These are phyloP conservation scores for Cyberlindnera bimundalis DNA, from an alignment of 805 yeast genomes.

Conservation along the genomic window DNA sequence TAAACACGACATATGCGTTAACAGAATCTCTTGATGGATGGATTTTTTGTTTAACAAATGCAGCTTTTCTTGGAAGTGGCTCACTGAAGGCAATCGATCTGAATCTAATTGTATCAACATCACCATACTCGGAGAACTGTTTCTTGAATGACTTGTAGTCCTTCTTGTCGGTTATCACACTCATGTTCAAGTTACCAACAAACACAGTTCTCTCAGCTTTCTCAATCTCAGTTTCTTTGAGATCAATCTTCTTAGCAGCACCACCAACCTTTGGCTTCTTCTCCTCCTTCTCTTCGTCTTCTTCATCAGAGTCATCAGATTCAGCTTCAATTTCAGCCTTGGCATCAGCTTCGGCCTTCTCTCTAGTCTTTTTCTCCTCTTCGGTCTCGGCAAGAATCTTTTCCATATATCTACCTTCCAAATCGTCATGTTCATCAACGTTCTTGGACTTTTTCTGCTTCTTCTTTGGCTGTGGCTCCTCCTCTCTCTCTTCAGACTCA, in stretches of 20 bases:
- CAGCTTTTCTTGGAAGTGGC: conserved; percentile 86
- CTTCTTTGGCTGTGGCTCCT: conserved; percentile 27
- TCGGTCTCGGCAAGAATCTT: conserved; percentile 41
- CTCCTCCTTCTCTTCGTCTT: conserved; percentile 27
- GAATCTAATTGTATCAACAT: conserved; percentile 75
- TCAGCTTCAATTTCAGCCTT: conserved; percentile 21
- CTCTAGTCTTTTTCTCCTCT: conserved; percentile 27
- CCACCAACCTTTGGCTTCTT: conserved; percentile 17
- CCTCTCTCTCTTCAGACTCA: conserved; percentile 23
- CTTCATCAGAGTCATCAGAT: conserved; percentile 25
- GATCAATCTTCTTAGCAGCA: conserved; percentile 43
- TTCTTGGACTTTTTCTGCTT: conserved; percentile 17
- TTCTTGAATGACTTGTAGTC: conserved; percentile 61
- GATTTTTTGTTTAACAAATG: conserved; percentile 75
- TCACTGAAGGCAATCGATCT: conserved; percentile 89
- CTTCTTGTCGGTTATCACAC: conserved; percentile 61
- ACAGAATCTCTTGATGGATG: conserved; percentile 76
- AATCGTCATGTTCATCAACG: conserved; percentile 35
- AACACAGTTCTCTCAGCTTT: conserved; percentile 85
- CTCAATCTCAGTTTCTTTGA: conserved; percentile 68
- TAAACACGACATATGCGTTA: conserved; percentile 85
- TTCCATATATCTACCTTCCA: conserved; percentile 52
- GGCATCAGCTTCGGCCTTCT: conserved; percentile 28
- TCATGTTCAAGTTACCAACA: conserved; percentile 76
- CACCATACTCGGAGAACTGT: conserved; percentile 41